Percentiles rank a stretch among this genome's conserved stretches.
phyloP scores from a whole-genome alignment of 345 rosid species.

The Dovyalis caffra region DNA sequence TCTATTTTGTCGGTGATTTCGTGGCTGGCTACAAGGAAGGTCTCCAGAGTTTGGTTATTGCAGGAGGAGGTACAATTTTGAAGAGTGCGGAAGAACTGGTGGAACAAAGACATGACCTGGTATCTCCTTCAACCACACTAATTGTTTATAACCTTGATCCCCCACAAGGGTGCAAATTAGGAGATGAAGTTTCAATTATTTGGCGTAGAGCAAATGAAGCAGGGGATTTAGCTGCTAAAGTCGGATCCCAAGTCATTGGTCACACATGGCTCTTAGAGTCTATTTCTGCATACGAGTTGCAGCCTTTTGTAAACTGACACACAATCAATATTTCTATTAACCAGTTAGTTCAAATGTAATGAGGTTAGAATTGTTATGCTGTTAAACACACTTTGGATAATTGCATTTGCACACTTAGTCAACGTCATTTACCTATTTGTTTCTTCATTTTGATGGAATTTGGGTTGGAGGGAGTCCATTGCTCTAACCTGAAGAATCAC shows the following conservation, averaged over 20 bases:
- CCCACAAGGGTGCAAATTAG: constrained; percentile 52
- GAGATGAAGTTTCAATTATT: constrained; percentile 62
- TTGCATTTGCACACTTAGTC: too few species aligned
- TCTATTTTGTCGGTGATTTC: constrained; percentile 65
- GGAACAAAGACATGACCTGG: constrained; percentile 14
- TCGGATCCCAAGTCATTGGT: constrained; percentile 49
- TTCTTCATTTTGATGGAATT: too few species aligned
- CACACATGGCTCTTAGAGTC: constrained; percentile 85
- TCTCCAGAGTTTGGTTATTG: constrained; percentile 53
- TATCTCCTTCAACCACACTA: constrained; percentile 24
- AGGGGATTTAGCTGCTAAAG: constrained; percentile 50
- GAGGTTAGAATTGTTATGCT: too few species aligned
- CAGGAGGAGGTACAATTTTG: constrained; percentile 63
- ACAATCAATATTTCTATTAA: background rate
- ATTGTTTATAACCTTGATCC: constrained; percentile 72
- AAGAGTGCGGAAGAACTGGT: constrained; percentile 41
- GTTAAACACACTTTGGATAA: too few species aligned
- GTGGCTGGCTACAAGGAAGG: constrained; percentile 56
- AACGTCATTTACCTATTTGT: too few species aligned
- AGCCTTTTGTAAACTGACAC: constrained; percentile 35
- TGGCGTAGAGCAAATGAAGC: constrained; percentile 78
- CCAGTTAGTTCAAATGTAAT: background rate
- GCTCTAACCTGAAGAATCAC: too few species aligned
- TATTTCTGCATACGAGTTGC: constrained; percentile 61
- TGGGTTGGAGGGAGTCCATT: too few species aligned